phyloP scores from a whole-genome alignment of 2,329 filamentous ascomycete species.

The Phoma herbarum region DNA sequence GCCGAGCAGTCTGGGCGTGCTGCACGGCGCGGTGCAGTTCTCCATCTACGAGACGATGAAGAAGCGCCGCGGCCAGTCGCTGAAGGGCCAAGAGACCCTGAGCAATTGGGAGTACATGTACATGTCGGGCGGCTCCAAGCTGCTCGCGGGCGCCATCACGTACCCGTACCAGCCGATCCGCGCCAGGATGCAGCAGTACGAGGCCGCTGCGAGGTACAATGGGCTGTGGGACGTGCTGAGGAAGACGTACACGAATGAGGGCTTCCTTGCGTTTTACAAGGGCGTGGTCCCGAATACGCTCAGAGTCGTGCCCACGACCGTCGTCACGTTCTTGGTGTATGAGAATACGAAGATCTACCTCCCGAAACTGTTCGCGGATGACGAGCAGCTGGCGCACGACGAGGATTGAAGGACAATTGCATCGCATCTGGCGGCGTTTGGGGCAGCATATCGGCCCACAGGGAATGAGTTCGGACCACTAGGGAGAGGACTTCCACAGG shows the following conservation, averaged over 20 bases:
- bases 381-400: conserved; percentile 38
- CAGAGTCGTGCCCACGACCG: conserved; percentile 90
- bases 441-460: not conserved
- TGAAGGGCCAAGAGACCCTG: conserved; percentile 56
- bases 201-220: conserved; percentile 77
- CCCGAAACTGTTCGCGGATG: conserved; percentile 52
- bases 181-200: conserved; percentile 87
- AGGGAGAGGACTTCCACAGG: no score
- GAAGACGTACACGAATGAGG: conserved; percentile 82
- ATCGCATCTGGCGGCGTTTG: not conserved
- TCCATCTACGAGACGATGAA: conserved; percentile 87
- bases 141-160: conserved; percentile 86
- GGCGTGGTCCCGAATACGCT: conserved; percentile 89
- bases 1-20: conserved; percentile 84
- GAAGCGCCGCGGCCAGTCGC: conserved; percentile 61
- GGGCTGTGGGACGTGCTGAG: conserved; percentile 74
- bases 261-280: conserved; percentile 85
- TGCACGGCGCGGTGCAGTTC: conserved; percentile 94
- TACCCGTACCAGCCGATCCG: conserved; percentile 96
- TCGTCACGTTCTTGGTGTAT: conserved; percentile 96
- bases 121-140: conserved; percentile 81
- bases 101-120: conserved; percentile 80
- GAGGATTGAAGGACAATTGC: not conserved
- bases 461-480: no score
- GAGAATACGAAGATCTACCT: conserved; percentile 87